Evolutionary conservation across 1,139 yeast species (phyloP).

Genomic region (Diutina rugosa): DNA sequence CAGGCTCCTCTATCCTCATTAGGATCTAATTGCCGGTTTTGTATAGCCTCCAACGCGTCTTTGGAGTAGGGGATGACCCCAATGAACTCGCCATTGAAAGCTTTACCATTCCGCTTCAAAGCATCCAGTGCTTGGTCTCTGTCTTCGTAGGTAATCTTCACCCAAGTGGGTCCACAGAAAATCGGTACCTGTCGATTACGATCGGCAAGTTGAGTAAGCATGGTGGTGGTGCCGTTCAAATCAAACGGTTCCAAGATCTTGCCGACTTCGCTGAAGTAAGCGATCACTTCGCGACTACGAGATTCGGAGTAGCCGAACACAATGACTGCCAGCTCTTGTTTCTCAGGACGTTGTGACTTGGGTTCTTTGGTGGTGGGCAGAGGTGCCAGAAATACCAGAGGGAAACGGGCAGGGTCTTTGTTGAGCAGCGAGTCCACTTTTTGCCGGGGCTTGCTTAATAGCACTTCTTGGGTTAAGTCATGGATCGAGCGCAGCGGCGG

Average conservation of each 20-base stretch:
- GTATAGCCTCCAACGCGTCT: conserved; percentile 48
- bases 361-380: background rate
- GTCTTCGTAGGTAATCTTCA: conserved; percentile 70
- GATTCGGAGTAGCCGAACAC: conserved; percentile 86
- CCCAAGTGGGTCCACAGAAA: conserved; percentile 80
- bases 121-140: conserved; percentile 74
- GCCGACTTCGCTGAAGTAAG: conserved; percentile 74
- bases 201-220: background rate
- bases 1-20: conserved; percentile 47
- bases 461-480: conserved; percentile 37
- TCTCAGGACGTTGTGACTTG: conserved; percentile 11
- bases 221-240: conserved; percentile 12
- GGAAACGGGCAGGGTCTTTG: conserved; percentile 27
- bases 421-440: conserved; percentile 22
- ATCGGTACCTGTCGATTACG: conserved; percentile 33
- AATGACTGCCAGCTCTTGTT: conserved; percentile 52
- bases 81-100: conserved; percentile 55
- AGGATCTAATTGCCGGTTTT: conserved; percentile 38
- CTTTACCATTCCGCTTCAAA: conserved; percentile 64
- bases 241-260: conserved; percentile 66
- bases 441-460: conserved; percentile 19
- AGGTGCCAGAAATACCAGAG: background rate
- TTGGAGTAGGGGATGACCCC: conserved; percentile 69
- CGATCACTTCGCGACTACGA: conserved; percentile 51
- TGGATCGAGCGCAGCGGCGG: conserved; percentile 54